A percentile compares a stretch with the other conserved stretches of the same genome.
Evolutionary conservation across 2,329 filamentous ascomycete species (phyloP).

Genomic region (Talaromyces sp.): DNA sequence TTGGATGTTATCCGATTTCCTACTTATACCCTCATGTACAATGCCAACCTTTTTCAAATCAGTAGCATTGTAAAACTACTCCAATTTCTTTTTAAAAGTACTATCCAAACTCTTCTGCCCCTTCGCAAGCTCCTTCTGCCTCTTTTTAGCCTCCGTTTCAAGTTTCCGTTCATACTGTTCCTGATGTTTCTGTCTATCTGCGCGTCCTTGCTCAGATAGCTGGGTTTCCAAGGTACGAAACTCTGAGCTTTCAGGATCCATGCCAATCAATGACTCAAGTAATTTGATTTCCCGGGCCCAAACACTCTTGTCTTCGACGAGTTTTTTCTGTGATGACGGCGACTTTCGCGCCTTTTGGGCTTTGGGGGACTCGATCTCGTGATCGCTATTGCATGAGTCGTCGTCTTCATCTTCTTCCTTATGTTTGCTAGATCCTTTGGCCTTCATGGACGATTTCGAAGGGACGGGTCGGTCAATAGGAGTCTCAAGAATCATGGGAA

Average conservation of each 20-base stretch:
- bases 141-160: conserved; percentile 54
- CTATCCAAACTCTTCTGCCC: conserved; percentile 35
- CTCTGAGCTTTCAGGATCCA: conserved; percentile 70
- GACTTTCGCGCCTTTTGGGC: conserved; percentile 22
- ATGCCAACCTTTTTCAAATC: not conserved
- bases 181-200: conserved; percentile 70
- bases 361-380: conserved; percentile 20
- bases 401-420: conserved; percentile 22
- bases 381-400: conserved; percentile 13
- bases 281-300: conserved; percentile 96
- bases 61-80: not conserved
- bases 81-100: conserved; percentile 29
- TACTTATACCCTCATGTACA: not conserved
- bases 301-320: conserved; percentile 70
- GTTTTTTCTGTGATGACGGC: conserved; percentile 23
- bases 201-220: conserved; percentile 63
- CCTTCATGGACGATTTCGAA: conserved; percentile 21
- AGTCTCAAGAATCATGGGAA: conserved; percentile 96
- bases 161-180: conserved; percentile 74
- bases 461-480: conserved; percentile 70
- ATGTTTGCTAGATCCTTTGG: conserved; percentile 16
- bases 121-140: conserved; percentile 46
- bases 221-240: conserved; percentile 64
- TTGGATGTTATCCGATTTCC: not conserved
- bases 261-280: conserved; percentile 79